Base-by-base conservation (phyloP, 1,284 basidiomycete genomes). In the Rhodotorula sp. region DNA sequence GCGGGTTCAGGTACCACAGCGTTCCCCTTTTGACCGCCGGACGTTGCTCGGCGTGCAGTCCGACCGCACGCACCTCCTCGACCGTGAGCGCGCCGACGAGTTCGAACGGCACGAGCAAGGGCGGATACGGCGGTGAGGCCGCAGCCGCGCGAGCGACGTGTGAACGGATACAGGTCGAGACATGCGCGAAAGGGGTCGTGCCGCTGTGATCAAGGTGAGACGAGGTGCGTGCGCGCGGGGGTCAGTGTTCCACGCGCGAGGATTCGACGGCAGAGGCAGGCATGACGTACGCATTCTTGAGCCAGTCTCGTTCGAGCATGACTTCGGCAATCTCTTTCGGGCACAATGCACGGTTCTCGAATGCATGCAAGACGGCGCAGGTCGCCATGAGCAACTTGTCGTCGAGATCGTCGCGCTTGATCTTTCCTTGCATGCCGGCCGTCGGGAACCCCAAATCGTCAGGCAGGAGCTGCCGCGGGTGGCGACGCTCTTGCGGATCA, bases 251-350 rank as follows among this genome's bases (percentile, higher is more conserved):
- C 12, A 8, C 37, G 14, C 22, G 30, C 26, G 45, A 46, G 37
- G 29, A 17, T 7, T 26, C 14, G 44, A 1, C 6, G 22, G 37
- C 46, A 42, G 20, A 58, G 33, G 29, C 60, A 20, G 22, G 8
- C 15, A 24, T 24, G 20, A 76, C 76, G 67, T 51, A 78, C 77
- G 67, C 72, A 44, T 68, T 72, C 67, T 71, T 74, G 6, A 72
- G 66, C 77, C 77, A 78, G 6, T 70, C 69, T 29, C 72, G 69
- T 58, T 74, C 68, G 60, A 75, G 74, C 64, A 76, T 73, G 64
- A 78, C 72, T 51, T 76, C 70, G 15, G 76, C 77, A 15, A 79
- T 75, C 68, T 79, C 78, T 58, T 79, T 79, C 14, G 78, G 78
- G 33, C 76, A 77, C 26, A 79, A 62, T 10, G 78, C 78, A 15